These are phyloP conservation scores for Toxicodendron radicans DNA, from an alignment of 345 rosid genomes.

Conservation along the genomic window DNA sequence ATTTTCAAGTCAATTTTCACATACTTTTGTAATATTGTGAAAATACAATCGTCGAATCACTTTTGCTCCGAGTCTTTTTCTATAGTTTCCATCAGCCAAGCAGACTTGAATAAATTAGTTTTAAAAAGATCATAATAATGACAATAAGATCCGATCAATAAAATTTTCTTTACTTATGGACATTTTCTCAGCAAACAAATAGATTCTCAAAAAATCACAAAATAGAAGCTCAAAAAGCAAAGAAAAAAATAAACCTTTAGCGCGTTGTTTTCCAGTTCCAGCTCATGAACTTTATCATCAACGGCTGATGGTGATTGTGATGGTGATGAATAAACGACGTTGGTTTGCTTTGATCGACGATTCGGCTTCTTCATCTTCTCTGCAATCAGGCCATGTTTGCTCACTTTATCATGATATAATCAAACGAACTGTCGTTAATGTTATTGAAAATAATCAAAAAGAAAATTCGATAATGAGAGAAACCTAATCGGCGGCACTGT, in stretches of 20 bases:
- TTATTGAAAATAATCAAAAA: too few species aligned
- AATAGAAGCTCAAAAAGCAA: not conserved
- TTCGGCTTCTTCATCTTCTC: conserved; percentile 55
- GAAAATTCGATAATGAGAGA: not conserved
- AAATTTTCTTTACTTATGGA: not conserved
- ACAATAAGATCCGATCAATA: not conserved
- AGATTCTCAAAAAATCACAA: not conserved
- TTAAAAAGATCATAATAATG: too few species aligned
- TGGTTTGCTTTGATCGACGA: conserved; percentile 54
- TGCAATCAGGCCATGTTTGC: not conserved
- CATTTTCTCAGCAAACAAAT: conserved; percentile 18
- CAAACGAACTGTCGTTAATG: not conserved
- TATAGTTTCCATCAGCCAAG: too few species aligned
- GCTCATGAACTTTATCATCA: conserved; percentile 44
- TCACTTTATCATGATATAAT: not conserved
- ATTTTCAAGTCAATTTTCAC: too few species aligned
- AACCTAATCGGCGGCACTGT: conserved; percentile 1
- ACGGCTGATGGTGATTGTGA: conserved; percentile 13
- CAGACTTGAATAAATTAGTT: too few species aligned
- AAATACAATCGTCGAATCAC: too few species aligned
- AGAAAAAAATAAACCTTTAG: conserved; percentile 32
- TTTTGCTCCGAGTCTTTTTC: too few species aligned
- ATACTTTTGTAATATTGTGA: too few species aligned
- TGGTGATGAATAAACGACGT: conserved; percentile 36
- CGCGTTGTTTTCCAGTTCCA: conserved; percentile 60